Evolutionary conservation across 106 monocot genomes (phyloP), one percentile per base, ranked within the genome.

Genomic region (Dactylorhiza incarnata): DNA sequence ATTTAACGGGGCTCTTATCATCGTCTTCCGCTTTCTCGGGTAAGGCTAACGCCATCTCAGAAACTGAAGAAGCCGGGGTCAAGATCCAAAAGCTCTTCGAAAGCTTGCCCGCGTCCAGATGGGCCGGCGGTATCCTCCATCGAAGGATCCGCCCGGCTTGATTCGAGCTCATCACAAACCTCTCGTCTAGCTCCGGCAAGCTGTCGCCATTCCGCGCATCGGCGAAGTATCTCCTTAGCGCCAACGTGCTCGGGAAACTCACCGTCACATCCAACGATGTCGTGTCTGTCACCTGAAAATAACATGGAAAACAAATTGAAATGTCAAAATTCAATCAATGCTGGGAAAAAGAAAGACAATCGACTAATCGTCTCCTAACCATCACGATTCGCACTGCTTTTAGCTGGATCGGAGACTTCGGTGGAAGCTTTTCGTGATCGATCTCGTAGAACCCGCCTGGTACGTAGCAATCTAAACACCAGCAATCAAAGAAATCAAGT

Each of bases 181-280:
- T 82, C 86, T 99, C 99, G 73, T 99, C 99, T 26, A 99, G 84
- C 54, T 99, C 91, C 15, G 91, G 91, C 25, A 73, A 74, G 14
- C 14, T 47, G 67, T 22, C 47, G 17, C 2, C n/a, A 10, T 24
- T 22, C 50, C 4, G 62, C 61, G 1, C 8, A 0, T 37, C 4
- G 43, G 74, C 71, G 81, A 89, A 94, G 85, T 84, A 86, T 78
- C 78, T 86, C 20, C 94, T 53, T 73, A 94, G 74, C 16, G 91
- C 77, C 25, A 79, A 76, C 49, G 76, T 82, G 88, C 91, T 91
- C 11, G 94, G 89, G 56, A 99, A 99, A 65, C 81, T 86, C 47
- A 99, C 94, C 0, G 87, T 89, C 4, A 94, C 81, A 47, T 84
- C 80, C 66, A 94, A 68, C 58, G 37, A 71, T 67, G 85, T 87